These are phyloP conservation scores for Coniochaeta sp. DNA, from an alignment of 2,329 filamentous ascomycete genomes.

Conservation along the genomic window DNA sequence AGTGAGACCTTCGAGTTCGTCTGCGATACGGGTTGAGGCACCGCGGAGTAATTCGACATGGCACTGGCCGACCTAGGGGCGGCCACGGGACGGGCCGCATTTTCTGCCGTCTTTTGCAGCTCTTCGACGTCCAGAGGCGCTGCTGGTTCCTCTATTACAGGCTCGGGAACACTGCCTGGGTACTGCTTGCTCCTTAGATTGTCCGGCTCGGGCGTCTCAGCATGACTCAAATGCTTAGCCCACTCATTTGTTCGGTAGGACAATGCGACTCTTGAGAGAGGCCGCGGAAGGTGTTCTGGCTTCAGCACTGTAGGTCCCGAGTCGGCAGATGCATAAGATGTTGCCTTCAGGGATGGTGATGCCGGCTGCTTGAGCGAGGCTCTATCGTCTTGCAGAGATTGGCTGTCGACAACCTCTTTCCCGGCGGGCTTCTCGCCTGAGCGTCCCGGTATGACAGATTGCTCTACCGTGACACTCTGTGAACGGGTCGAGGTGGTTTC, in stretches of 20 bases:
- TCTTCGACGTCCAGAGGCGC: slow-evolving; percentile 58
- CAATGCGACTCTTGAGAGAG: slow-evolving; percentile 68
- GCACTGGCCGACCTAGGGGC: slow-evolving; percentile 20
- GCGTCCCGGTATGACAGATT: not conserved
- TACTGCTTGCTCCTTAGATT: slow-evolving; percentile 27
- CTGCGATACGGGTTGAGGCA: slow-evolving; percentile 12
- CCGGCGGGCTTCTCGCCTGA: not conserved
- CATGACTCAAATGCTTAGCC: slow-evolving; percentile 79
- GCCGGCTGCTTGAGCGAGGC: slow-evolving; percentile 12
- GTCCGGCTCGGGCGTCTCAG: slow-evolving; percentile 64
- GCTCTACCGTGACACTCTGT: not conserved
- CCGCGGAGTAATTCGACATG: slow-evolving; percentile 16
- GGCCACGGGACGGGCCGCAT: slow-evolving; percentile 34
- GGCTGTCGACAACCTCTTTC: not conserved
- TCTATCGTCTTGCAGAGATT: not conserved
- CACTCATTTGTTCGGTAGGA: slow-evolving; percentile 92
- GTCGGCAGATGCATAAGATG: slow-evolving; percentile 32
- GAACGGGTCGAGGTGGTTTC: not conserved
- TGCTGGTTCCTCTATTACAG: slow-evolving; percentile 41
- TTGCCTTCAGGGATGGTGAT: slow-evolving; percentile 22
- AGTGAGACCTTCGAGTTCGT: slow-evolving; percentile 19
- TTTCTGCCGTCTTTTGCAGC: slow-evolving; percentile 55
- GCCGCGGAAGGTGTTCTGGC: slow-evolving; percentile 58
- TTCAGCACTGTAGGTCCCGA: slow-evolving; percentile 44
- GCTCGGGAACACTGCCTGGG: slow-evolving; percentile 7